Base-by-base conservation (phyloP, 371 early-diverging fungal species). In the Actinomortierella ambigua region DNA sequence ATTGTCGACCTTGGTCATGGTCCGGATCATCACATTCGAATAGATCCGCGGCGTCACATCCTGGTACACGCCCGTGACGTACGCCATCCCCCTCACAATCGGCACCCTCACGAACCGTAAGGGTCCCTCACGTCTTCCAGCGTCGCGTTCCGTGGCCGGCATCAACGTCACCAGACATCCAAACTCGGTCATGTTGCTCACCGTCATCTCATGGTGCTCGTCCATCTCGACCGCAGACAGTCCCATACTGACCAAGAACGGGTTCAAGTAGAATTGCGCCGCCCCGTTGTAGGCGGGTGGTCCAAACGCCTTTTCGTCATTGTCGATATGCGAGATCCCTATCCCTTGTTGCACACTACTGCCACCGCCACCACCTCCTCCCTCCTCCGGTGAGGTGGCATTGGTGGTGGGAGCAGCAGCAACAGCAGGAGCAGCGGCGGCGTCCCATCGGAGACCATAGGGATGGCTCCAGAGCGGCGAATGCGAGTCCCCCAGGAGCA, bases 1-100 rank as follows among this genome's bases (percentile, higher is more conserved):
- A n/a, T n/a, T n/a, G n/a, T n/a, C n/a, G n/a, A n/a, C 65, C 46
- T 44, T 14, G 1, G 53, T 60, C 52, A 70, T 41, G 2, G 54
- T 65, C 11, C 71, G 65, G 2, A 70, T 48, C 22, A 65, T 47
- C 9, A 59, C 46, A 15, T 50, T 59, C 18, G 71, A 65, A 61
- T 63, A 82, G 41, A 86, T 75, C 18, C 78, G 77, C 8, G 86
- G 86, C 1, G 86, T 83, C 54, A 86, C 53, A 34, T 64, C 42
- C 6, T 66, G 22, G 50, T 84, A 86, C 8, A 66, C 39, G 2
- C 67, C 79, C 3, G 86, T 81, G 46, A 86, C 71, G 57, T 78
- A 84, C 0, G 82, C 67, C 79, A 82, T 81, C 17, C 86, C 86
- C 29, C 85, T 69, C 0, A 78, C 69, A 9, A 84, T 53, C 3